Conservation (phyloP, 129 eudicot genomes). For the Arctium minus region DNA sequence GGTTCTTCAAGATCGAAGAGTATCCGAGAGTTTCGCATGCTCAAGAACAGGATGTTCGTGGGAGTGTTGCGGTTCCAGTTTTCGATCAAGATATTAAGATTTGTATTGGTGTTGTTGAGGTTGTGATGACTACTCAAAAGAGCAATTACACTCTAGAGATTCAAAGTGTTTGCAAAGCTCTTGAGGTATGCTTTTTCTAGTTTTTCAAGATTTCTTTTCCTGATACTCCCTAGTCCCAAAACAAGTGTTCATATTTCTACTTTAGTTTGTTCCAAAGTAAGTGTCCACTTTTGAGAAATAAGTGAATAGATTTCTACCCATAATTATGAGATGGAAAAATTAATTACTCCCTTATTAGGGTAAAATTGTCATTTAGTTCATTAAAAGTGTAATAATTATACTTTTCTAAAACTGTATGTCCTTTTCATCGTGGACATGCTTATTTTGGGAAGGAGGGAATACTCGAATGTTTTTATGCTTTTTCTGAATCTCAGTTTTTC, state of each 20-base stretch:
- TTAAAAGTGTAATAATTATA: too few species aligned
- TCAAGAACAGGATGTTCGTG: slow-evolving; percentile 66
- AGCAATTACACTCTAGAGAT: slow-evolving; percentile 62
- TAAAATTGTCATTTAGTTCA: too few species aligned
- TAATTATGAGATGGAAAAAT: too few species aligned
- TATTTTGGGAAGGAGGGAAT: too few species aligned
- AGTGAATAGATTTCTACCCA: too few species aligned
- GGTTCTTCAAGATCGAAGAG: slow-evolving; percentile 67
- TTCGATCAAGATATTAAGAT: slow-evolving; percentile 56
- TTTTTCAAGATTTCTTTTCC: slow-evolving; percentile 6
- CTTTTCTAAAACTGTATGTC: too few species aligned
- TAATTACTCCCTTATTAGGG: too few species aligned
- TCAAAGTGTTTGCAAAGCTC: slow-evolving; percentile 87
- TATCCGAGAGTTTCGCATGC: slow-evolving; percentile 84
- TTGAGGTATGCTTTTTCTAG: slow-evolving; percentile 51
- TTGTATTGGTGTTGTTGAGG: slow-evolving; percentile 92
- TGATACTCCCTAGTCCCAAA: background rate
- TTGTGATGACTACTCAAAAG: slow-evolving; percentile 69
- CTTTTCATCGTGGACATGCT: too few species aligned
- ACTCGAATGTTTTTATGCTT: background rate
- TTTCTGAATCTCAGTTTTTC: background rate
- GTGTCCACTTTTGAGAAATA: too few species aligned
- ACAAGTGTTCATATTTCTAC: too few species aligned
- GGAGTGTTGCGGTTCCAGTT: slow-evolving; percentile 89
- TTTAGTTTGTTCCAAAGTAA: too few species aligned